Evolutionary conservation across 345 rosid genomes (phyloP).

Genomic region (Luvunga scandens): DNA sequence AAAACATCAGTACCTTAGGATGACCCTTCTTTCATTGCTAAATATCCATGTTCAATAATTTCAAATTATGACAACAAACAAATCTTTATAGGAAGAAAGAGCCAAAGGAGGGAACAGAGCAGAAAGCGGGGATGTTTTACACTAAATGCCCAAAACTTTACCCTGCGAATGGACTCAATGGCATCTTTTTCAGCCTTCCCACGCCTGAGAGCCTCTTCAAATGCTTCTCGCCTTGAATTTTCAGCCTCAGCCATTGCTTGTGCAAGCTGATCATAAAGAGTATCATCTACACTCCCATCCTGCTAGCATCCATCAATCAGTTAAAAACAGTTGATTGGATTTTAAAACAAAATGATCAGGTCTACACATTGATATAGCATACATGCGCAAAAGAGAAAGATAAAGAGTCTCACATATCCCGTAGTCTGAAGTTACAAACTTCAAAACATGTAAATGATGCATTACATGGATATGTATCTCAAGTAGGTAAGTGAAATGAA

Average conservation of each 20-base stretch:
- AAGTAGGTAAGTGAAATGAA: constrained; percentile 14
- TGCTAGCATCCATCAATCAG: constrained; percentile 36
- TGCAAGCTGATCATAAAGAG: constrained; percentile 46
- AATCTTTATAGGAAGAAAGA: background rate
- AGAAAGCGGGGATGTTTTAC: background rate
- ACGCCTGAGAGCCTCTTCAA: constrained; percentile 57
- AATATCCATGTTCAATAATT: background rate
- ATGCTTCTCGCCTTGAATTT: constrained; percentile 57
- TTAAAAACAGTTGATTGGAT: constrained; percentile 5
- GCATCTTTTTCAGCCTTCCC: constrained; percentile 69
- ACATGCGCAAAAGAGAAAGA: background rate
- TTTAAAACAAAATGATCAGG: constrained; percentile 14
- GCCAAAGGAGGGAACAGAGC: background rate
- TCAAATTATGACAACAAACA: background rate
- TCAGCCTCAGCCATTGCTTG: constrained; percentile 57
- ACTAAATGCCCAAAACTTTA: constrained; percentile 17
- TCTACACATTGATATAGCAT: background rate
- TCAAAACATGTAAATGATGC: background rate
- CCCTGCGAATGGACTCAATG: constrained; percentile 68
- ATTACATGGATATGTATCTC: background rate
- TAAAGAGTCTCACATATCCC: background rate
- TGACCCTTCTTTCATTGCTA: background rate
- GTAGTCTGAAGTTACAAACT: background rate
- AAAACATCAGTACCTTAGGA: background rate
- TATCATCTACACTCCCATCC: constrained; percentile 56